Evolutionary conservation across 345 rosid species (phyloP).

Genomic region (Microthlaspi erraticum): DNA sequence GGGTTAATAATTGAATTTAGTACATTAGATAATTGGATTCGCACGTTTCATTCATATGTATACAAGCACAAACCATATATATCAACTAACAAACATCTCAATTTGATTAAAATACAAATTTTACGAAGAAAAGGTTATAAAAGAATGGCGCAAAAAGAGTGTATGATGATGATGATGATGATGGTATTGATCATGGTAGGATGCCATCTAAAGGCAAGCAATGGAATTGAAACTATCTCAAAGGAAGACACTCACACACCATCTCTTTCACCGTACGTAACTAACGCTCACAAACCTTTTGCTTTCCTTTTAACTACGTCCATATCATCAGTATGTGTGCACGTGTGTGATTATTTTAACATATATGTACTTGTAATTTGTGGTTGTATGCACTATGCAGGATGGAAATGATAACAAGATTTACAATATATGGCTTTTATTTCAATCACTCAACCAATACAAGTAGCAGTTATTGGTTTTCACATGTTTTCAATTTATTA

Average conservation of each 20-base stretch:
- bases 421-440: background rate
- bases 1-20: too few species aligned
- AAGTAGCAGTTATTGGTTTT: too few species aligned
- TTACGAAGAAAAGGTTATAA: background rate
- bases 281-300: background rate
- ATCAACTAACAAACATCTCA: too few species aligned
- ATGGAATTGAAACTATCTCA: background rate
- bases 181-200: background rate
- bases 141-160: background rate
- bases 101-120: too few species aligned
- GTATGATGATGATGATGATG: background rate
- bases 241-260: background rate
- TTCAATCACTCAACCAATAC: too few species aligned
- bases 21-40: too few species aligned
- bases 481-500: background rate
- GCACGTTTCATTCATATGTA: too few species aligned
- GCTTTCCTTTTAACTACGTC: background rate
- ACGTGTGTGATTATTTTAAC: too few species aligned
- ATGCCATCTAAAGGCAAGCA: constrained; percentile 10
- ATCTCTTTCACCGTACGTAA: background rate
- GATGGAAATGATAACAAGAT: background rate
- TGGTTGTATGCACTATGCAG: too few species aligned
- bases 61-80: too few species aligned
- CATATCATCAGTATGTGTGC: background rate
- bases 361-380: too few species aligned